Evolutionary conservation across 805 yeast species (phyloP).

Genomic region (Nakazawaea holstii): DNA sequence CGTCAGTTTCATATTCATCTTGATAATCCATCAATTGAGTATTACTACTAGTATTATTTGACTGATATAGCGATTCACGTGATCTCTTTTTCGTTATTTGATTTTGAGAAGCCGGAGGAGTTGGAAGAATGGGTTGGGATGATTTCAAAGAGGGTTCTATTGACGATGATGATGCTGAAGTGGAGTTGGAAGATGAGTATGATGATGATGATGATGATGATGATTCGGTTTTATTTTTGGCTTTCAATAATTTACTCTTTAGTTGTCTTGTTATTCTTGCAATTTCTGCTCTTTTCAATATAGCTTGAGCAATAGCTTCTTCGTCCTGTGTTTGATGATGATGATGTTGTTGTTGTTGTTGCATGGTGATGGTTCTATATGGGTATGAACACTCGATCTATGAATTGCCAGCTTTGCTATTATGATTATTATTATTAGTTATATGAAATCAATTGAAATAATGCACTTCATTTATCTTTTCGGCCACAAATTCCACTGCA

Average conservation of each 20-base stretch:
- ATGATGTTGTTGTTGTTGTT: not conserved
- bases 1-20: constrained; percentile 13
- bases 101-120: constrained; percentile 6
- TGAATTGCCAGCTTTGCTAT: too few species aligned
- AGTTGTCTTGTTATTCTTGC: constrained; percentile 40
- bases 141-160: not conserved
- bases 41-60: not conserved
- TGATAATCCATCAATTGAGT: not conserved
- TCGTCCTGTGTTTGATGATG: constrained; percentile 17
- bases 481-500: too few species aligned
- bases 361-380: not conserved
- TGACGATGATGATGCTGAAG: not conserved
- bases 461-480: too few species aligned
- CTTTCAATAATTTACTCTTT: constrained; percentile 34
- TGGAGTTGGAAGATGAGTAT: not conserved
- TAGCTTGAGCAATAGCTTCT: constrained; percentile 37
- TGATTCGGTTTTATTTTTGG: constrained; percentile 26
- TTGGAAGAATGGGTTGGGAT: constrained; percentile 1
- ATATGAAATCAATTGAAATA: too few species aligned
- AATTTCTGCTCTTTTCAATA: constrained; percentile 39
- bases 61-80: not conserved
- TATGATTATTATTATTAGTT: too few species aligned
- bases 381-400: too few species aligned
- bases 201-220: not conserved
- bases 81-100: constrained; percentile 6